A percentile compares a stretch with the other conserved stretches of the same genome.
Evolutionary conservation across 176 grass and related monocot genomes (phyloP).

Genomic region (sorghum (Sorghum bicolor)): Sorghum_bicolor_NCBIv3 NC_012878.2:56245501-56246000

Average conservation of each 20-base stretch:
- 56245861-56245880: not conserved
- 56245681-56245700: constrained; percentile 85
- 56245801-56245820: not conserved
- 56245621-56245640: constrained; percentile 60
- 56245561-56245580: constrained; percentile 81
- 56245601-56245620: constrained; percentile 87
- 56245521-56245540: constrained; percentile 21
- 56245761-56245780: not conserved
- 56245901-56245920: not conserved
- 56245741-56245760: constrained; percentile 22
- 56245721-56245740: constrained; percentile 62
- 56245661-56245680: constrained; percentile 83
- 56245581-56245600: constrained; percentile 62
- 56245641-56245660: constrained; percentile 89
- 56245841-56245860: not conserved
- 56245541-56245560: constrained; percentile 63
- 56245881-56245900: not conserved
- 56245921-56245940: not conserved
- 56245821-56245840: not conserved
- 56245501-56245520: constrained; percentile 6
- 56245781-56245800: not conserved
- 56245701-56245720: constrained; percentile 99
- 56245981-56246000: not conserved
- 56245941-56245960: not conserved
- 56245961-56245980: not conserved